A percentile compares a stretch with the other conserved stretches of the same genome.
phyloP scores from a whole-genome alignment of 345 rosid genomes.

The Heritiera littoralis region DNA sequence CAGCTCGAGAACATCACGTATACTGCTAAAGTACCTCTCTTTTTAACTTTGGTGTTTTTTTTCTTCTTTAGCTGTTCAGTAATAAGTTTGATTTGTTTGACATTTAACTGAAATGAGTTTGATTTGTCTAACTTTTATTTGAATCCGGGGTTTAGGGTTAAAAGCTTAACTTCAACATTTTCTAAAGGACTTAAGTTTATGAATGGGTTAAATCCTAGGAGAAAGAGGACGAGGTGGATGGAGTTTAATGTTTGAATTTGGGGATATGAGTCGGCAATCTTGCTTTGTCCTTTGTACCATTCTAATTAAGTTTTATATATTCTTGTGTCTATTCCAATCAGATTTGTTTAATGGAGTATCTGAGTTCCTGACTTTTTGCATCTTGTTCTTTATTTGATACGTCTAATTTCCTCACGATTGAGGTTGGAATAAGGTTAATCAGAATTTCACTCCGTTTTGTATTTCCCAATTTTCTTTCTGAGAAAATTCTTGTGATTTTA shows the following conservation, averaged over 20 bases:
- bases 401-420: not conserved
- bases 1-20: constrained; percentile 83
- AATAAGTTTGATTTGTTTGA: not conserved
- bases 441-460: not conserved
- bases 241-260: not conserved
- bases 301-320: not conserved
- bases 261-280: not conserved
- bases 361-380: not conserved
- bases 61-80: not conserved
- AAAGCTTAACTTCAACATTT: not conserved
- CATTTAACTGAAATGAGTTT: not conserved
- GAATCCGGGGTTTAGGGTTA: not conserved
- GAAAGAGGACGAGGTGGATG: not conserved
- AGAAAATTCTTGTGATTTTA: not conserved
- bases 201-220: not conserved
- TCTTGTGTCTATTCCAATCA: not conserved
- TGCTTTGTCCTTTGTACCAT: not conserved
- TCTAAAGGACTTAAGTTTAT: not conserved
- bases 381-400: not conserved
- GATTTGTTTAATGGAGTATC: not conserved
- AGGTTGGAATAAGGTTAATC: not conserved
- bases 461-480: not conserved
- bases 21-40: constrained; percentile 61
- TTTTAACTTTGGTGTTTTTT: not conserved
- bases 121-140: not conserved